Evolutionary conservation across 1,284 basidiomycete species (phyloP).

Genomic region (Ceratobasidium sp.): DNA sequence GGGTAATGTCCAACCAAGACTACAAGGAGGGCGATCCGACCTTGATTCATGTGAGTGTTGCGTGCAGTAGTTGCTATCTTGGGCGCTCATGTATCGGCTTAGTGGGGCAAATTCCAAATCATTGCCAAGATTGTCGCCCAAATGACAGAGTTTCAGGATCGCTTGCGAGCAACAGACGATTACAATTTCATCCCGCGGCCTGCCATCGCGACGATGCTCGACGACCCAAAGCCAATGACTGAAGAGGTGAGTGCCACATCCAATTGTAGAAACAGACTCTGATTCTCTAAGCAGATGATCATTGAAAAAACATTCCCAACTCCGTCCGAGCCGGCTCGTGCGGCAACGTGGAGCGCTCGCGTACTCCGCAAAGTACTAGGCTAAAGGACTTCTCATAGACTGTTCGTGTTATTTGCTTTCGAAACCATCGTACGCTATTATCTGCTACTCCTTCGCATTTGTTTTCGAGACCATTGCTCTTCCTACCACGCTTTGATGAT

Average conservation of each 20-base stretch:
- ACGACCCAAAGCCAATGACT: slow-evolving; percentile 60
- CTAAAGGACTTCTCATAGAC: slow-evolving; percentile 10
- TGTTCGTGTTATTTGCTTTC: slow-evolving; percentile 3
- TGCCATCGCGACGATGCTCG: slow-evolving; percentile 60
- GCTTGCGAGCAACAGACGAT: slow-evolving; percentile 63
- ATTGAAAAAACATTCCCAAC: slow-evolving; percentile 25
- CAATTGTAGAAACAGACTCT: not conserved
- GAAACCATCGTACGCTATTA: not conserved
- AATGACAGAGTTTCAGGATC: slow-evolving; percentile 72
- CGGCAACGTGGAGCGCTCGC: slow-evolving; percentile 30
- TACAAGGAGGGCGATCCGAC: slow-evolving; percentile 62
- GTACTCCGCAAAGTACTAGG: slow-evolving; percentile 29
- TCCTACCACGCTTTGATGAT: slow-evolving; percentile 4
- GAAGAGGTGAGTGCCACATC: slow-evolving; percentile 58
- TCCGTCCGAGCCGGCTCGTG: slow-evolving; percentile 3
- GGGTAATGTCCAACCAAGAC: slow-evolving; percentile 77
- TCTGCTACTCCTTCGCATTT: slow-evolving; percentile 1
- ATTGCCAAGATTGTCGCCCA: slow-evolving; percentile 72
- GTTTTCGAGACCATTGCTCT: not conserved
- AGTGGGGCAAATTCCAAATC: slow-evolving; percentile 84
- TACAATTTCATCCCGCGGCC: slow-evolving; percentile 63
- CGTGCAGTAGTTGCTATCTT: not conserved
- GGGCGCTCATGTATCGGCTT: not conserved
- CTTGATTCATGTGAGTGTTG: slow-evolving; percentile 60
- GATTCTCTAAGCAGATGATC: slow-evolving; percentile 14